A percentile compares a stretch with the other conserved stretches of the same genome.
Evolutionary conservation across 306 rosid genomes (phyloP).

Genomic region (Casuarina equisetifolia): DNA sequence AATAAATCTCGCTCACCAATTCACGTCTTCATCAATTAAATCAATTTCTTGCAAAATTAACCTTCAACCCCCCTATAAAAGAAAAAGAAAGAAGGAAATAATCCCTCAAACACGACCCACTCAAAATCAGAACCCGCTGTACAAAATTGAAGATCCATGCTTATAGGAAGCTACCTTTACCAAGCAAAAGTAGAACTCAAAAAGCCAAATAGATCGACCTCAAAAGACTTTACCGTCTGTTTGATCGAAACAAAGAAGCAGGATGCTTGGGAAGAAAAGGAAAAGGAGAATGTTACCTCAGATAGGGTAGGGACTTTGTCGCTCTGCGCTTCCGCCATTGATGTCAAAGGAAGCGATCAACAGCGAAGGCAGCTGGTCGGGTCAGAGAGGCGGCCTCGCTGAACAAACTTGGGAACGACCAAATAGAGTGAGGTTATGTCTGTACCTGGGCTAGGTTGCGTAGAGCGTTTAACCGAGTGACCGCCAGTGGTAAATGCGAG

Average conservation of each 20-base stretch:
- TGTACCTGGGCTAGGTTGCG: background rate
- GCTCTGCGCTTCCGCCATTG: slow-evolving; percentile 71
- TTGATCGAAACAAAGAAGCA: background rate
- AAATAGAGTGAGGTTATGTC: background rate
- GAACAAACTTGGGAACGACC: background rate
- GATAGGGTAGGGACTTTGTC: slow-evolving; percentile 55
- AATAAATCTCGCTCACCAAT: background rate
- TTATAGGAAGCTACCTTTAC: background rate
- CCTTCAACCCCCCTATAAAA: background rate
- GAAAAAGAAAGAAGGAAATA: background rate
- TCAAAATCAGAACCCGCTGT: background rate
- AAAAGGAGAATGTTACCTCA: slow-evolving; percentile 44
- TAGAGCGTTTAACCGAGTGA: background rate
- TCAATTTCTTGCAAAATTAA: background rate
- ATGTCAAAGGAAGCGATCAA: slow-evolving; percentile 36
- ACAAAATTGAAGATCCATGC: background rate
- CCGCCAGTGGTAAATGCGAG: background rate
- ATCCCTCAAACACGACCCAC: background rate
- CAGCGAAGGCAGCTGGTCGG: background rate
- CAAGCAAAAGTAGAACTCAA: background rate
- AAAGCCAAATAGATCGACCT: slow-evolving; percentile 5
- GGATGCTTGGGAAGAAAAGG: background rate
- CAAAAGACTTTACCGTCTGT: background rate
- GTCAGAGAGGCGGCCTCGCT: slow-evolving; percentile 25
- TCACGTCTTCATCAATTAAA: background rate